Conservation (phyloP, 2,329 filamentous ascomycete species). For the Neofusicoccum laricinum region DNA sequence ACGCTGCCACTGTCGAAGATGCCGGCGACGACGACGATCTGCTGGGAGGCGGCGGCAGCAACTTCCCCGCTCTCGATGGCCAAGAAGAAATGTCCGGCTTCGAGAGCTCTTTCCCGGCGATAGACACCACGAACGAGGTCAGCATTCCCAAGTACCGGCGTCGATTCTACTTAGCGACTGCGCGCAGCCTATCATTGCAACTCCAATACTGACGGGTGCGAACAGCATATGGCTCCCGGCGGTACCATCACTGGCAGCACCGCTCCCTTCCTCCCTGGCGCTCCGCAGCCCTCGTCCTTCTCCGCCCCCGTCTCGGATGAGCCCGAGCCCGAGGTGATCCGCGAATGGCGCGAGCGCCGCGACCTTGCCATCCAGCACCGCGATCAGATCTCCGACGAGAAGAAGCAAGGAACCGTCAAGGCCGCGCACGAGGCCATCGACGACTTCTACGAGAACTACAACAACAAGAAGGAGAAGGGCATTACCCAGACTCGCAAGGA, state of each 20-base stretch:
- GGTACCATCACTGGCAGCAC: conserved; percentile 74
- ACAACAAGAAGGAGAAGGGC: conserved; percentile 93
- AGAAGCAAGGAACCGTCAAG: conserved; percentile 81
- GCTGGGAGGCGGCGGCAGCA: conserved; percentile 59
- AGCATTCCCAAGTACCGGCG: background rate
- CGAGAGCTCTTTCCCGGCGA: conserved; percentile 86
- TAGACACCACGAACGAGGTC: conserved; percentile 72
- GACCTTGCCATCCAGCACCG: conserved; percentile 80
- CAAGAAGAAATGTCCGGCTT: conserved; percentile 61
- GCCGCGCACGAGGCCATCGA: conserved; percentile 94
- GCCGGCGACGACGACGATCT: conserved; percentile 64
- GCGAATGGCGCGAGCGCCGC: conserved; percentile 86
- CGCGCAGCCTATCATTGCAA: background rate
- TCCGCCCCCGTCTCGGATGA: conserved; percentile 62
- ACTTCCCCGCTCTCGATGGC: conserved; percentile 39
- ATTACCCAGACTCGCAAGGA: conserved; percentile 86
- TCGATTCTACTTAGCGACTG: background rate
- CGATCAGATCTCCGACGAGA: conserved; percentile 75
- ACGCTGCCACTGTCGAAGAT: conserved; percentile 60
- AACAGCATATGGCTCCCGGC: conserved; percentile 67
- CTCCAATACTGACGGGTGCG: background rate
- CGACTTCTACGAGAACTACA: conserved; percentile 99
- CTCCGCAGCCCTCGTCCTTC: conserved; percentile 29
- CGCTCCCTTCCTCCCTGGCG: conserved; percentile 54
- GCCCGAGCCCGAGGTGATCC: conserved; percentile 83